A percentile compares a stretch with the other conserved stretches of the same genome.
Evolutionary conservation across 2,329 filamentous ascomycete genomes (phyloP).

Genomic region (Trichophyton mentagrophytes): DNA sequence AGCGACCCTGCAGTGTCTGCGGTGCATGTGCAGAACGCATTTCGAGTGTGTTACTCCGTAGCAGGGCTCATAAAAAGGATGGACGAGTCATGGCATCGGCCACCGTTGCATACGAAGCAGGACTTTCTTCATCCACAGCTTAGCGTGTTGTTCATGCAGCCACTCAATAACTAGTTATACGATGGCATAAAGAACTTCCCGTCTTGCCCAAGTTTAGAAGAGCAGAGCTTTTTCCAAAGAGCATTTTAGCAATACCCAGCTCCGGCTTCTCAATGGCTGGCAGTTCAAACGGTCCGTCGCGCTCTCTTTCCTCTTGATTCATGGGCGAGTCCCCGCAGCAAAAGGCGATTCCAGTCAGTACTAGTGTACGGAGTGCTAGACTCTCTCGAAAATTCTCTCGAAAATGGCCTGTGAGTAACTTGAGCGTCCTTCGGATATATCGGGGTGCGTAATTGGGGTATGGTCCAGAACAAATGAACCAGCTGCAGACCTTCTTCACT

Average conservation of each 20-base stretch:
- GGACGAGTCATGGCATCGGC: background rate
- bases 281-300: slow-evolving; percentile 56
- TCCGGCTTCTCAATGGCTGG: slow-evolving; percentile 45
- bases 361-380: slow-evolving; percentile 48
- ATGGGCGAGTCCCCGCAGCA: slow-evolving; percentile 55
- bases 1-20: background rate
- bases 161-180: slow-evolving; percentile 33
- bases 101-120: slow-evolving; percentile 23
- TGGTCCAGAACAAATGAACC: slow-evolving; percentile 49
- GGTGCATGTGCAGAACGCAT: background rate
- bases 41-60: too few relatives aligned
- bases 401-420: slow-evolving; percentile 60
- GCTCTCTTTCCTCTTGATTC: slow-evolving; percentile 42
- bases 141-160: slow-evolving; percentile 44
- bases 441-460: slow-evolving; percentile 41
- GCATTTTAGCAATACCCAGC: slow-evolving; percentile 48
- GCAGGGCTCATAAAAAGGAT: background rate
- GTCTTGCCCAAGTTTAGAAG: slow-evolving; percentile 41
- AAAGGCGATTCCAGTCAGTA: slow-evolving; percentile 44
- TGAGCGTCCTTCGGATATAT: slow-evolving; percentile 50
- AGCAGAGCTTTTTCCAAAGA: slow-evolving; percentile 55
- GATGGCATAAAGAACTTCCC: slow-evolving; percentile 32
- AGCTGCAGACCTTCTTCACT: slow-evolving; percentile 48
- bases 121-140: slow-evolving; percentile 45
- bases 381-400: slow-evolving; percentile 54